Base-by-base conservation (phyloP, 2,329 filamentous ascomycete species). In the Fusarium sp. region DNA sequence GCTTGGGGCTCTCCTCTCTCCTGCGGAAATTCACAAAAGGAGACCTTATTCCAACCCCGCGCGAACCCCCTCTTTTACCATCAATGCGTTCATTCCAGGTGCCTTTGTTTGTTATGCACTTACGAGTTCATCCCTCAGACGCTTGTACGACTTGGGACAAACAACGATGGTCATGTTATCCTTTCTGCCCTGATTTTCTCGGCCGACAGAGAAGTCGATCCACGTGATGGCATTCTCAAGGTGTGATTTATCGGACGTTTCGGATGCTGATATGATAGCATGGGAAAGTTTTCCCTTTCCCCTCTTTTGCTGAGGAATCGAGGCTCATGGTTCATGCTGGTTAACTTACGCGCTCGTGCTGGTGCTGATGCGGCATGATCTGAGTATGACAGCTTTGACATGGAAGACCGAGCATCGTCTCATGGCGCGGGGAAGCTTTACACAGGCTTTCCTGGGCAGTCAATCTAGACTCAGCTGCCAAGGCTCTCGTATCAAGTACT, bases 281-380 rank as follows among this genome's bases (percentile, higher is more conserved):
- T 67, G 64, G 64, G 64, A 67, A 67, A 63, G 51, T 67, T 67
- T 56, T 17, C 64, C 51, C 33, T 34, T 19, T 44, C 65, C 40
- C 22, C 33, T 34, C 21, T 55, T 40, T 31, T n/a, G 47, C 43
- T 49, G 33, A 39, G 34, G 36, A 51, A 40, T 39, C 34, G 17
- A 53, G 22, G 28, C 17, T 52, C 39, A 36, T 57, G 34, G 15
- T 46, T 21, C n/a, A 40, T 40, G n/a, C 11, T 21, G 38, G 38
- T 40, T 22, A 34, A 14, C 33, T 34, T 17, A 40, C 31, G 45
- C 46, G 11, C 14, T 38, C 24, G 42, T 42, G 38, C 38, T 40
- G 38, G 10, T 53, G 28, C 33, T 52, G 69, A 68, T 67, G 67
- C 60, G 54, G 39, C 52, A 72, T 66, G 70, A 69, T 58, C 59